phyloP scores from a whole-genome alignment of 1,139 yeast species.

The Lodderomyces orthopsilosis region DNA sequence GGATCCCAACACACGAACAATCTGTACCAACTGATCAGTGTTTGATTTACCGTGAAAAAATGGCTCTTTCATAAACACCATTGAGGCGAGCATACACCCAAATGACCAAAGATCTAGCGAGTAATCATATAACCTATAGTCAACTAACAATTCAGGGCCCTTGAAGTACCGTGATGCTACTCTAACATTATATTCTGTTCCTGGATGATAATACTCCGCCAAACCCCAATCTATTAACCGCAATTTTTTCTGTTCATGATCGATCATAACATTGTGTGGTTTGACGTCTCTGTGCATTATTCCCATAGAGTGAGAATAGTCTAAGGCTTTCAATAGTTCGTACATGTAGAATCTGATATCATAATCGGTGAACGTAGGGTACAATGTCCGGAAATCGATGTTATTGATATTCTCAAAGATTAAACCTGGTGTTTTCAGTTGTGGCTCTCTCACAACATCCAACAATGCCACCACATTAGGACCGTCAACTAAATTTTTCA shows the following conservation, averaged over 20 bases:
- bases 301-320: constrained; percentile 95
- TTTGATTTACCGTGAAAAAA: constrained; percentile 96
- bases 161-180: constrained; percentile 98
- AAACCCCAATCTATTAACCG: constrained; percentile 98
- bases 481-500: constrained; percentile 84
- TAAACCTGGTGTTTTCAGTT: constrained; percentile 88
- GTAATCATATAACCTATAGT: constrained; percentile 89
- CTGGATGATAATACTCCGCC: constrained; percentile 95
- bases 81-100: constrained; percentile 97
- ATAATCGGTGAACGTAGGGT: constrained; percentile 80
- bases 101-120: constrained; percentile 95
- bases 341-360: constrained; percentile 89
- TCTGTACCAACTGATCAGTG: constrained; percentile 93
- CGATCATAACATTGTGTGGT: constrained; percentile 98
- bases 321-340: constrained; percentile 85
- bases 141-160: constrained; percentile 96
- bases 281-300: constrained; percentile 98
- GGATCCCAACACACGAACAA: constrained; percentile 90
- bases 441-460: constrained; percentile 88
- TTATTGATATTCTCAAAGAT: constrained; percentile 90
- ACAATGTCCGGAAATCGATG: constrained; percentile 84
- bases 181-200: constrained; percentile 91
- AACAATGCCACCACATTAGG: constrained; percentile 78
- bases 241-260: constrained; percentile 67
- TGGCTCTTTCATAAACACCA: constrained; percentile 94